phyloP scores from a whole-genome alignment of 352 stramenopile species.

The Globisporangium polare region DNA sequence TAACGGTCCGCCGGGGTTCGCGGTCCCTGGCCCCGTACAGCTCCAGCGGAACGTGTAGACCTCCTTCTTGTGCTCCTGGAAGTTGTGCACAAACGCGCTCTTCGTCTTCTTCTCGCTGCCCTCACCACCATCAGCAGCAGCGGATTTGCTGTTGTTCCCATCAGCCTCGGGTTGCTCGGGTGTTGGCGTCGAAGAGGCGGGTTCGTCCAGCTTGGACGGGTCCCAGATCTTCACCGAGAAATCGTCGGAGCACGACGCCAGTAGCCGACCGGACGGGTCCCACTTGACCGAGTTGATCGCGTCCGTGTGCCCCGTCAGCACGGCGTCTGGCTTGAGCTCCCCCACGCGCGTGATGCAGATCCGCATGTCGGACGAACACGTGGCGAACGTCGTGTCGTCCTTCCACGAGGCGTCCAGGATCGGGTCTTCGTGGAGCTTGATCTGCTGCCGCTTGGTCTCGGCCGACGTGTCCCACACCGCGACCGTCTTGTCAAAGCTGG shows the following conservation, averaged over 20 bases:
- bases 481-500: conserved; percentile 86
- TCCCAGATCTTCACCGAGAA: conserved; percentile 98
- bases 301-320: conserved; percentile 92
- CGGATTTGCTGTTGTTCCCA: conserved; percentile 21
- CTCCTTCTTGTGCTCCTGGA: conserved; percentile 92
- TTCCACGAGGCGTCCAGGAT: conserved; percentile 94
- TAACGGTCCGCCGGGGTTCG: conserved; percentile 57
- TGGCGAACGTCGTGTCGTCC: conserved; percentile 92
- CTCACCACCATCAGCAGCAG: conserved; percentile 7
- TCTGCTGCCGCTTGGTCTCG: conserved; percentile 93
- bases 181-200: conserved; percentile 4
- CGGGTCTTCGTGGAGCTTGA: conserved; percentile 89
- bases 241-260: conserved; percentile 98
- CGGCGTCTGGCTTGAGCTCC: conserved; percentile 63
- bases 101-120: conserved; percentile 20
- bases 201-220: conserved; percentile 30
- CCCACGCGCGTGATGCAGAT: conserved; percentile 91
- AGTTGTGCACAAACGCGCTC: conserved; percentile 64
- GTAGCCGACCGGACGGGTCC: conserved; percentile 90
- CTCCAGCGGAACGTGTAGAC: conserved; percentile 94
- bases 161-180: conserved; percentile 28
- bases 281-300: conserved; percentile 99
- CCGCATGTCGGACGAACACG: conserved; percentile 92
- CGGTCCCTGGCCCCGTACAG: conserved; percentile 67
- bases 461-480: conserved; percentile 75